Evolutionary conservation across 768 basidiomycete species (phyloP).

Genomic region (Psilocybe cyanescens): DNA sequence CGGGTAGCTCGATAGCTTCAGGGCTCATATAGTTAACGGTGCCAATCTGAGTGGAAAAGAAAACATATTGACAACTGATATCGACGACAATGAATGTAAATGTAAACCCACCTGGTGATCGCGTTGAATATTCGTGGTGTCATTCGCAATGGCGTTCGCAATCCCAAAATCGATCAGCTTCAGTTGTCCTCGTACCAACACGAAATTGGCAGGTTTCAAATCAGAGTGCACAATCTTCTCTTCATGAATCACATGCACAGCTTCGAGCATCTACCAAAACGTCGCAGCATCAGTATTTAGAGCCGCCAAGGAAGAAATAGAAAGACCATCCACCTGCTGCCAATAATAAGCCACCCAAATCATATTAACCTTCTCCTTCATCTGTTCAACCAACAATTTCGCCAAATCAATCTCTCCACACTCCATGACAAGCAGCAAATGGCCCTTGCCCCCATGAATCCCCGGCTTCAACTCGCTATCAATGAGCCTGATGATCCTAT

Average conservation of each 20-base stretch:
- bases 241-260: constrained; percentile 97
- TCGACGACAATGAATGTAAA: too few species aligned
- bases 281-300: constrained; percentile 5
- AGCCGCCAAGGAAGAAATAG: background rate
- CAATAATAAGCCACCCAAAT: constrained; percentile 96
- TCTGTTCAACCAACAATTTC: constrained; percentile 79
- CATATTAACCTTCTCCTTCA: constrained; percentile 85
- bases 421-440: constrained; percentile 92
- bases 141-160: constrained; percentile 97
- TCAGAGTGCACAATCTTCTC: constrained; percentile 99
- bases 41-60: constrained; percentile 65
- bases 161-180: constrained; percentile 99
- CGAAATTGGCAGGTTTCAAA: constrained; percentile 98
- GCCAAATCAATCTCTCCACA: constrained; percentile 95
- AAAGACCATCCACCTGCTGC: constrained; percentile 75
- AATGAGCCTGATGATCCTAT: constrained; percentile 87
- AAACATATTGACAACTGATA: background rate
- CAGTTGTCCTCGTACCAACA: constrained; percentile 90
- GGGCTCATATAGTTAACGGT: constrained; percentile 99
- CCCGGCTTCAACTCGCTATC: constrained; percentile 87
- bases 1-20: constrained; percentile 90
- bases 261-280: constrained; percentile 85
- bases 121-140: constrained; percentile 97
- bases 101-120: constrained; percentile 78
- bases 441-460: constrained; percentile 71